These are phyloP conservation scores for Takashimella koratensis DNA, from an alignment of 1,284 basidiomycete genomes.

Conservation along the genomic window DNA sequence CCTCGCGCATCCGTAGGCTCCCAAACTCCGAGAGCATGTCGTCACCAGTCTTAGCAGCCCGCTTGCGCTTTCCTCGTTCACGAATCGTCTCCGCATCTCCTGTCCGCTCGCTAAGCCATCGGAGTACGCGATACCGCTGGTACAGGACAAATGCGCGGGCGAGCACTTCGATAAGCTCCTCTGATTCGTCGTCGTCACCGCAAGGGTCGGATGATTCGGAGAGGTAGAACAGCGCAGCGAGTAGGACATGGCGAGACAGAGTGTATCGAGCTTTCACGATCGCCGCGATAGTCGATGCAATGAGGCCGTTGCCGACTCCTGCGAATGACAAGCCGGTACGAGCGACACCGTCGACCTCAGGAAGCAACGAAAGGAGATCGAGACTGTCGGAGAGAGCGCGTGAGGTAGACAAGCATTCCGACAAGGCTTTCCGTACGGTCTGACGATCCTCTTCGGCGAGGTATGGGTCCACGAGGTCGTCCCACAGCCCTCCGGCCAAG, in stretches of 20 bases:
- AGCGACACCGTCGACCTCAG: not conserved
- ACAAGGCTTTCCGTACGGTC: conserved; percentile 19
- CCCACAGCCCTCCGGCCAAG: conserved; percentile 20
- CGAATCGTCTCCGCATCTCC: conserved; percentile 23
- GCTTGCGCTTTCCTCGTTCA: conserved; percentile 20
- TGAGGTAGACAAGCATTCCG: conserved; percentile 13
- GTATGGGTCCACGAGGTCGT: conserved; percentile 28
- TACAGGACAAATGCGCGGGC: conserved; percentile 35
- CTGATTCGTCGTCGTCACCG: conserved; percentile 26
- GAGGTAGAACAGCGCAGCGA: conserved; percentile 42
- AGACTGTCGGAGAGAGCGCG: conserved; percentile 24
- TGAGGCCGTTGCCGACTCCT: conserved; percentile 40
- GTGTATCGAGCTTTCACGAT: conserved; percentile 37
- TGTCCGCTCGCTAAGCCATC: conserved; percentile 41
- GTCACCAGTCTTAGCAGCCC: conserved; percentile 15
- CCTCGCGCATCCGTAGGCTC: conserved; percentile 45
- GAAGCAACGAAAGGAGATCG: conserved; percentile 19
- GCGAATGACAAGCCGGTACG: conserved; percentile 23
- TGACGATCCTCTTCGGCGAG: conserved; percentile 24
- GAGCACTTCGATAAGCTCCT: conserved; percentile 34
- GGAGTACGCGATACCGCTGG: conserved; percentile 39
- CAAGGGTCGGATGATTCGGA: conserved; percentile 22
- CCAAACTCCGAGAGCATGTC: conserved; percentile 48
- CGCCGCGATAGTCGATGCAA: conserved; percentile 31
- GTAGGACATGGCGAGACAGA: conserved; percentile 39